These are phyloP conservation scores for Acer negundo DNA, from an alignment of 345 rosid genomes.

Conservation along the genomic window DNA sequence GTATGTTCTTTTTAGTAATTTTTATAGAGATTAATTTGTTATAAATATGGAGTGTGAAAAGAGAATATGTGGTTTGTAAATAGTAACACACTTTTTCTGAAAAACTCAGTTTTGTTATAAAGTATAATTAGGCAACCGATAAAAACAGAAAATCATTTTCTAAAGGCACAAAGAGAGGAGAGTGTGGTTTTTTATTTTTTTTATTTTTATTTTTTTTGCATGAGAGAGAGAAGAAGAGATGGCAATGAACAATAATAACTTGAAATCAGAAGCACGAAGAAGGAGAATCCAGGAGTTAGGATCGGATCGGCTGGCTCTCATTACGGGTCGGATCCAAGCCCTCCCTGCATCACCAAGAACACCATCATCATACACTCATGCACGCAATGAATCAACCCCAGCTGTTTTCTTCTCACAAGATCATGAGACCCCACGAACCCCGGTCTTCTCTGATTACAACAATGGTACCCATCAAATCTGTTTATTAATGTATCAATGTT, in stretches of 20 bases:
- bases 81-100: neutral
- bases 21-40: too few species aligned
- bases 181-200: too few species aligned
- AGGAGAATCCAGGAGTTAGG: constrained; percentile 35
- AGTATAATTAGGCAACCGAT: neutral
- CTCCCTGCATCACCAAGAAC: constrained; percentile 21
- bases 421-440: constrained; percentile 5
- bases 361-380: neutral
- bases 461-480: constrained; percentile 1
- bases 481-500: neutral
- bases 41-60: too few species aligned
- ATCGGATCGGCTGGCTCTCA: constrained; percentile 43
- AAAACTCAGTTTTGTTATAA: neutral
- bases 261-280: constrained; percentile 30
- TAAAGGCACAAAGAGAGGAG: neutral
- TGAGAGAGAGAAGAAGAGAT: constrained; percentile 4
- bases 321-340: constrained; percentile 30
- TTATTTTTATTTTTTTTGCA: neutral
- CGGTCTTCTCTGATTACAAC: neutral
- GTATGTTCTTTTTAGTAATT: too few species aligned
- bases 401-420: neutral
- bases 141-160: neutral
- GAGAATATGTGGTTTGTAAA: neutral
- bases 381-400: constrained; percentile 1
- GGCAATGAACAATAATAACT: constrained; percentile 25